These are phyloP conservation scores for Lipomyces yamadae DNA, from an alignment of 805 yeast species.

Conservation along the genomic window DNA sequence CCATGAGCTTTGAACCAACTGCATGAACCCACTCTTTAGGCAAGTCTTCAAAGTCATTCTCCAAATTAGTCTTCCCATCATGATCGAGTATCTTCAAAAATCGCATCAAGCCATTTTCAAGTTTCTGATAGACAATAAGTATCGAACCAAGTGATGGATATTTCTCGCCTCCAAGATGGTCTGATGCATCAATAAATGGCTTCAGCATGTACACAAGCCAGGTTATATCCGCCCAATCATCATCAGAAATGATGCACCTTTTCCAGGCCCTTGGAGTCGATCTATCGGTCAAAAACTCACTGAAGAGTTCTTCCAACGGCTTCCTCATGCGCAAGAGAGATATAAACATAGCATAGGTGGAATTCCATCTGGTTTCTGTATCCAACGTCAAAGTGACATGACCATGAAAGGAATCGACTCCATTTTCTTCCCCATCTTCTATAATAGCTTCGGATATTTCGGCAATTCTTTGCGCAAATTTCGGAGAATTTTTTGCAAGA, in stretches of 20 bases:
- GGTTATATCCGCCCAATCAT: conserved; percentile 5
- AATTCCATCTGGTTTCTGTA: conserved; percentile 2
- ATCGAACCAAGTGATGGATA: conserved; percentile 6
- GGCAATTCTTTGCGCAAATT: background rate
- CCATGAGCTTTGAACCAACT: conserved; percentile 6
- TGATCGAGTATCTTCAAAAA: conserved; percentile 9
- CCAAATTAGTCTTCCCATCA: conserved; percentile 7
- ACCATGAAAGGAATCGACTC: background rate
- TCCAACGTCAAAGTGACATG: background rate
- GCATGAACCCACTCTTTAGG: conserved; percentile 9
- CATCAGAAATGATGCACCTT: conserved; percentile 8
- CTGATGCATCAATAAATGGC: conserved; percentile 9
- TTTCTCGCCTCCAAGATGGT: conserved; percentile 7
- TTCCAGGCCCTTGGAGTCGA: conserved; percentile 7
- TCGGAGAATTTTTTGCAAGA: background rate
- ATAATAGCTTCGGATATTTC: too few relatives aligned
- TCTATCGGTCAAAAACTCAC: background rate
- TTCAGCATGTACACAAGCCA: conserved; percentile 9
- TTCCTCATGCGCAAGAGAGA: background rate
- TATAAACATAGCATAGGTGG: background rate
- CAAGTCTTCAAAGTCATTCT: conserved; percentile 12
- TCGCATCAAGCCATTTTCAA: conserved; percentile 9
- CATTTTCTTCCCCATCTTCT: background rate
- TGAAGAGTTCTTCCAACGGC: background rate
- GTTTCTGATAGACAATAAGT: conserved; percentile 8